Evolutionary conservation across 495 filamentous ascomycete genomes (phyloP), one percentile per base, ranked within the genome.

Genomic region (Hypoxylon lenormandii): DNA sequence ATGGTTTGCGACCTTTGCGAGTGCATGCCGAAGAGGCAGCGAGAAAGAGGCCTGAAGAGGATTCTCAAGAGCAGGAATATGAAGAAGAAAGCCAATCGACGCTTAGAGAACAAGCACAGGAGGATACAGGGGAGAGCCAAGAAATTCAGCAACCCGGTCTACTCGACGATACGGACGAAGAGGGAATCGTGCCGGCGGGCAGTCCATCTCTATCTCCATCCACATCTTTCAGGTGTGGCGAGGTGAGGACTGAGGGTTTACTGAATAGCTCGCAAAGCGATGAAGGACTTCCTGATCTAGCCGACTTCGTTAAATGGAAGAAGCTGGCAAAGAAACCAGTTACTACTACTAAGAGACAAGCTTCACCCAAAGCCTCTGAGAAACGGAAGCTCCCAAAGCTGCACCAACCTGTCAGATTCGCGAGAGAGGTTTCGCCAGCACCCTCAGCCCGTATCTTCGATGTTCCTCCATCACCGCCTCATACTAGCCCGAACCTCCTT

Each of bases 1-100:
- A 87, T 42, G 90, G 90, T 0, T 61, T 92, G 6, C 86, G 84
- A 60, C 89, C 90, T 0, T 77, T 92, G 33, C 84, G 82, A 48
- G 75, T 91, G 33, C 75, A 78, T 10, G 43, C 66, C 8, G 76
- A 76, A 45, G 77, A 78, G 47, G 60, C 74, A 50, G 52, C 74
- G 10, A 70, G 62, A 49, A 69, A 48, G 57, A 68, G 37, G 2
- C 59, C 74, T 38, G 75, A 80, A n/a, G 79, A 83, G 19, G 82
- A 83, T 46, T 79, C 79, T 0, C 83, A 84, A 46, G 82, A 86
- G 5, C 73, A 77, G 46, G 85, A 87, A 15, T 83, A 78, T 22
- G 65, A 78, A 49, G 86, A 84, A 40, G 85, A 88, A 51, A 85
- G 78, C 45, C 80, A 81, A 56, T 76, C 75, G 26, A 75, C 72